Evolutionary conservation across 2,329 filamentous ascomycete species (phyloP).

Genomic region (Diaporthe sp.): DNA sequence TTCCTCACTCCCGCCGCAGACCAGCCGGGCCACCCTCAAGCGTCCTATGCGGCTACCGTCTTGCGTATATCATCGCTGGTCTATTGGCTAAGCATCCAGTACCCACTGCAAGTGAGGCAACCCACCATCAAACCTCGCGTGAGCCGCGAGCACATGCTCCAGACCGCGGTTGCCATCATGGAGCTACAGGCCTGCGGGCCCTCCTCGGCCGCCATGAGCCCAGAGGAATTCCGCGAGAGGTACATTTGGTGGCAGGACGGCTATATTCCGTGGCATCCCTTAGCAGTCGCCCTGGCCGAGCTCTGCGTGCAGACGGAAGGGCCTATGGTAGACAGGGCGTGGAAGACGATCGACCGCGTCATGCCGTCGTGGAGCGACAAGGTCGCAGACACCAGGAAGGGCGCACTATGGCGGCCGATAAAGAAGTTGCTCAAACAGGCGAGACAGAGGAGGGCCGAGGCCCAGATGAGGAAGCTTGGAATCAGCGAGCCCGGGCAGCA

Average conservation of each 20-base stretch:
- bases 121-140: slow-evolving; percentile 49
- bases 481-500: slow-evolving; percentile 37
- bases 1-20: slow-evolving; percentile 51
- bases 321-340: slow-evolving; percentile 62
- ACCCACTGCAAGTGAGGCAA: slow-evolving; percentile 55
- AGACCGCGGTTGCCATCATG: slow-evolving; percentile 62
- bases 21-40: slow-evolving; percentile 50
- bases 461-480: slow-evolving; percentile 47
- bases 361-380: slow-evolving; percentile 58
- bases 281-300: slow-evolving; percentile 66
- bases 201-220: slow-evolving; percentile 50
- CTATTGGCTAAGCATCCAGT: slow-evolving; percentile 61
- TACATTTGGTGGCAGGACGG: slow-evolving; percentile 64
- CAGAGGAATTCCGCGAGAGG: slow-evolving; percentile 44
- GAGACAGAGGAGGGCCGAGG: slow-evolving; percentile 53
- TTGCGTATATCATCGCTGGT: slow-evolving; percentile 60
- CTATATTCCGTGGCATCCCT: slow-evolving; percentile 68
- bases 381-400: slow-evolving; percentile 64
- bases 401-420: slow-evolving; percentile 67
- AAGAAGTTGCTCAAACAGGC: slow-evolving; percentile 67
- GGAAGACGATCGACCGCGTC: slow-evolving; percentile 61
- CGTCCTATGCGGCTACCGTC: slow-evolving; percentile 55
- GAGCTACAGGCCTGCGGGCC: slow-evolving; percentile 53
- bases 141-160: slow-evolving; percentile 58
- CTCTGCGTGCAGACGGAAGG: slow-evolving; percentile 63